Percentiles rank a stretch among this genome's conserved stretches.
These are phyloP conservation scores for Aspergillus glaucus DNA, from an alignment of 2,329 filamentous ascomycete species.

Conservation along the genomic window DNA sequence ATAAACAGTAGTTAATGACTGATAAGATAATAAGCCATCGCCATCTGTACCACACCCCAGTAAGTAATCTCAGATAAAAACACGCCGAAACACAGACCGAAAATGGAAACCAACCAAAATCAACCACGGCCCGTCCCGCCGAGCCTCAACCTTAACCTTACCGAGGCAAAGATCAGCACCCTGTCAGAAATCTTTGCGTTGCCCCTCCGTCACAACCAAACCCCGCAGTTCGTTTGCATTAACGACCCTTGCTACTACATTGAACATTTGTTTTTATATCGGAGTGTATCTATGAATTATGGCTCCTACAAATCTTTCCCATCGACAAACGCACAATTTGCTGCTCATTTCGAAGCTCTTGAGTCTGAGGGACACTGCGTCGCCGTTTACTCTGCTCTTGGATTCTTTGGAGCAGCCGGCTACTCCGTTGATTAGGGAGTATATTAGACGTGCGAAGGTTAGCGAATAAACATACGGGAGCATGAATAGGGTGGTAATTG, in stretches of 20 bases:
- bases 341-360: constrained; percentile 77
- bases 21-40: too few species aligned
- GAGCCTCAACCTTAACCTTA: constrained; percentile 25
- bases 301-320: constrained; percentile 40
- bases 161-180: constrained; percentile 8
- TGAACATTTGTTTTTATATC: background rate
- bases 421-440: constrained; percentile 63
- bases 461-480: constrained; percentile 7
- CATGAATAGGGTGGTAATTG: background rate
- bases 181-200: constrained; percentile 21
- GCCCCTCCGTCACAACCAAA: constrained; percentile 11
- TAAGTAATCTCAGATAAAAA: background rate
- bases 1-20: too few species aligned
- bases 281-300: constrained; percentile 13
- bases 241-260: constrained; percentile 2
- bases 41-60: background rate
- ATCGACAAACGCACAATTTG: constrained; percentile 76
- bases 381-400: constrained; percentile 78
- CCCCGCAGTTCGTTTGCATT: constrained; percentile 7
- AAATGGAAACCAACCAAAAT: too few species aligned
- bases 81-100: background rate
- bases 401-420: constrained; percentile 81
- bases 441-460: constrained; percentile 69
- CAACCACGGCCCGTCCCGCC: constrained; percentile 24
- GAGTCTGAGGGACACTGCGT: constrained; percentile 69